These are phyloP conservation scores for Trichosporon sp. DNA, from an alignment of 1,284 basidiomycete species.

Conservation along the genomic window DNA sequence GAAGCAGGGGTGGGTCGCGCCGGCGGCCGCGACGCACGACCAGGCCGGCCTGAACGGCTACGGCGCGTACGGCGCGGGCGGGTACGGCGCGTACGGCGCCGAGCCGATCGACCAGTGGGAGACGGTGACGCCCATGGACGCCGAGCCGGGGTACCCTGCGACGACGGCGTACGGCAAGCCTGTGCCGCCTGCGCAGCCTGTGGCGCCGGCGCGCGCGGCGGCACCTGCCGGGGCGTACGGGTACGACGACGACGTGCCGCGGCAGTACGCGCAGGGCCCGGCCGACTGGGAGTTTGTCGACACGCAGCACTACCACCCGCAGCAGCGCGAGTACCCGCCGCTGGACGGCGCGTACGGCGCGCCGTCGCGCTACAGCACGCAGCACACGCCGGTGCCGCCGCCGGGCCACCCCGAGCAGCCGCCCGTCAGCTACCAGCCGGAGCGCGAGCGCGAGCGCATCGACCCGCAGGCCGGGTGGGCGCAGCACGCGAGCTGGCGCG, in stretches of 20 bases:
- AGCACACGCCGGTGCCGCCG: neutral
- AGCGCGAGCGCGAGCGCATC: neutral
- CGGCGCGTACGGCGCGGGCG: no score
- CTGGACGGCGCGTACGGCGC: neutral
- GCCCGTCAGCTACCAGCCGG: neutral
- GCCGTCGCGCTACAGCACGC: neutral
- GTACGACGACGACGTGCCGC: neutral
- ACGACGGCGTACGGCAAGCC: neutral
- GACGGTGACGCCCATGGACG: neutral
- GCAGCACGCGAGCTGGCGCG: neutral
- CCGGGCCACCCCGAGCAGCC: neutral
- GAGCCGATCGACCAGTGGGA: slow-evolving; percentile 3
- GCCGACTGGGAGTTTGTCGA: neutral
- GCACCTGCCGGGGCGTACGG: no score
- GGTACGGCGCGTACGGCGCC: no score
- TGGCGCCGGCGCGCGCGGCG: no score
- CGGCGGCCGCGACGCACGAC: neutral
- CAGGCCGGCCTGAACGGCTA: neutral
- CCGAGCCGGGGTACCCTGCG: neutral
- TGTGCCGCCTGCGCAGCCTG: no score
- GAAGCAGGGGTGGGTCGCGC: slow-evolving; percentile 1
- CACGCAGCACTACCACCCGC: neutral
- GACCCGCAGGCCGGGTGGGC: neutral
- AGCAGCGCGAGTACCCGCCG: neutral
- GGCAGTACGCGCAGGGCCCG: neutral